Percentiles rank a stretch among this genome's conserved stretches.
These are phyloP conservation scores for Phialocephala subalpina DNA, from an alignment of 2,329 filamentous ascomycete species.

Conservation along the genomic window DNA sequence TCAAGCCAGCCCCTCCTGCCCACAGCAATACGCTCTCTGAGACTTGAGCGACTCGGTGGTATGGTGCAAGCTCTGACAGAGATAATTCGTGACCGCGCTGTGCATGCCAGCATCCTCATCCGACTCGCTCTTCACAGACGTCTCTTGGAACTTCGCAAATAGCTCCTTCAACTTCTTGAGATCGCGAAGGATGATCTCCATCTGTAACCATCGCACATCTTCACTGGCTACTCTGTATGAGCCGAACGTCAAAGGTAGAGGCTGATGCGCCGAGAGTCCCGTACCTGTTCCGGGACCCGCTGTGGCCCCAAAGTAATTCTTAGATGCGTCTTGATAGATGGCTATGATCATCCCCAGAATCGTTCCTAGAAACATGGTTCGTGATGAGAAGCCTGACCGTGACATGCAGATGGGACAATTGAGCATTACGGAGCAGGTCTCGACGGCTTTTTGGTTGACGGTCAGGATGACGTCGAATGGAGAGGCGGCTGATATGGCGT, in stretches of 20 bases:
- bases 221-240: slow-evolving; percentile 55
- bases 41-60: slow-evolving; percentile 46
- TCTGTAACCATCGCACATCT: slow-evolving; percentile 55
- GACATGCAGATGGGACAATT: slow-evolving; percentile 54
- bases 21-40: slow-evolving; percentile 16
- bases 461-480: slow-evolving; percentile 55
- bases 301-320: slow-evolving; percentile 48
- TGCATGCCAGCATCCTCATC: slow-evolving; percentile 48
- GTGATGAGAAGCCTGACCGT: slow-evolving; percentile 52
- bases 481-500: slow-evolving; percentile 48
- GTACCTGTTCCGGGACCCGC: slow-evolving; percentile 13
- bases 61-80: slow-evolving; percentile 53
- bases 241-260: slow-evolving; percentile 51
- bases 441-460: slow-evolving; percentile 57
- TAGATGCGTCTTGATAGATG: slow-evolving; percentile 53
- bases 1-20: slow-evolving; percentile 2
- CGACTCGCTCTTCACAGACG: slow-evolving; percentile 40
- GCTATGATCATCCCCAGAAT: slow-evolving; percentile 57
- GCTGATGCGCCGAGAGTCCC: slow-evolving; percentile 20
- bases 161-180: slow-evolving; percentile 56
- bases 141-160: slow-evolving; percentile 53
- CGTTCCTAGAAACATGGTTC: slow-evolving; percentile 58
- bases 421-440: slow-evolving; percentile 57
- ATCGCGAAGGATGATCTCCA: slow-evolving; percentile 57
- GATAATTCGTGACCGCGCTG: slow-evolving; percentile 54